A percentile compares a stretch with the other conserved stretches of the same genome.
These are phyloP conservation scores for Russula dissimulans DNA, from an alignment of 768 basidiomycete genomes.

Conservation along the genomic window DNA sequence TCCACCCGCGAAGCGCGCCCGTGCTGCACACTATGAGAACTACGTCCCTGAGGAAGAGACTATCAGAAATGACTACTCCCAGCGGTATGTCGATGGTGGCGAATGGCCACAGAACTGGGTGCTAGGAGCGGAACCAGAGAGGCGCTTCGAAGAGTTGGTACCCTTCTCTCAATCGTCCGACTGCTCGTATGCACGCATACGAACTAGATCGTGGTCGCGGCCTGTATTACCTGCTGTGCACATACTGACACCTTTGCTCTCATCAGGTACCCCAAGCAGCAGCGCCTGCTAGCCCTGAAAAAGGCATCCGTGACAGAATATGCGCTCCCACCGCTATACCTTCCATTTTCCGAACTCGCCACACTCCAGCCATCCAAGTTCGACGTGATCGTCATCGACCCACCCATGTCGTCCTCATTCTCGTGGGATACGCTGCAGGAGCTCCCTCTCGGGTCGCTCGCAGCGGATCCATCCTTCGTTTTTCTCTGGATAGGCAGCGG, in stretches of 20 bases:
- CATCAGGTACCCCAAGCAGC: conserved; percentile 89
- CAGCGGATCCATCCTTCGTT: conserved; percentile 87
- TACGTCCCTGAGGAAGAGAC: conserved; percentile 94
- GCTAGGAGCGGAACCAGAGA: conserved; percentile 78
- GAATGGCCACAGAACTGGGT: conserved; percentile 95
- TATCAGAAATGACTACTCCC: conserved; percentile 90
- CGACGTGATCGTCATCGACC: conserved; percentile 86
- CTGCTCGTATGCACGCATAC: not conserved
- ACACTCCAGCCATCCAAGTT: conserved; percentile 63
- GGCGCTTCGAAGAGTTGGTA: conserved; percentile 85
- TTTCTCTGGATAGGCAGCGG: conserved; percentile 96
- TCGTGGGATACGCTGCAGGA: conserved; percentile 79
- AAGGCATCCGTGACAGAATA: conserved; percentile 62
- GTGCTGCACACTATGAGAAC: conserved; percentile 61
- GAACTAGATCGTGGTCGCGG: not conserved
- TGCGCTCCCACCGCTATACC: conserved; percentile 65
- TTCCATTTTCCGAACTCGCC: conserved; percentile 49
- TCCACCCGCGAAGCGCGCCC: conserved; percentile 65
- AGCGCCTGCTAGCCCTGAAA: conserved; percentile 75
- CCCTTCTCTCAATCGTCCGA: not conserved
- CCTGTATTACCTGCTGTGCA: not conserved
- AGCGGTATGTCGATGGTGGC: conserved; percentile 82
- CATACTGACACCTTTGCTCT: not conserved
- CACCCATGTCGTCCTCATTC: conserved; percentile 79
- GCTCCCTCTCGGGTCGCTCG: conserved; percentile 71